Percentiles rank a stretch among this genome's conserved stretches.
phyloP scores from a whole-genome alignment of 352 stramenopile genomes.

The Globisporangium parvum region DNA sequence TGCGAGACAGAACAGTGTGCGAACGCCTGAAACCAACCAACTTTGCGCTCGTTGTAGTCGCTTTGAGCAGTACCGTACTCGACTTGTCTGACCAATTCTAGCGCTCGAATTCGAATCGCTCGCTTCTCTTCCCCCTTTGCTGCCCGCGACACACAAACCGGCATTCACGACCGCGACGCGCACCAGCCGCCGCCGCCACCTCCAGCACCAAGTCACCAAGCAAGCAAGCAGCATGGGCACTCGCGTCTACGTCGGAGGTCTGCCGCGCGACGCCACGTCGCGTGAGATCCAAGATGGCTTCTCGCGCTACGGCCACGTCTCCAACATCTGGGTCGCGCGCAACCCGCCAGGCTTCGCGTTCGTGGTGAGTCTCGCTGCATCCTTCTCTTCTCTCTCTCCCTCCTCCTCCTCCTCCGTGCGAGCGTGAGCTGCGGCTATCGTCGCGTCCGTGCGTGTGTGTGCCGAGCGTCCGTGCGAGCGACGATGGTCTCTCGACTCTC shows the following conservation, averaged over 20 bases:
- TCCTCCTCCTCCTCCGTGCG: background rate
- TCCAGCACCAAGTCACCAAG: slow-evolving; percentile 7
- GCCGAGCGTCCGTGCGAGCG: slow-evolving; percentile 6
- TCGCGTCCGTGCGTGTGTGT: slow-evolving; percentile 18
- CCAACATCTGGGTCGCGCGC: slow-evolving; percentile 84
- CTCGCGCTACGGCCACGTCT: slow-evolving; percentile 77
- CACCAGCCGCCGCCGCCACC: slow-evolving; percentile 6
- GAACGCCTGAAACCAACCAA: no score
- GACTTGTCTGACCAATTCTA: no score
- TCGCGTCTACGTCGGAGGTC: slow-evolving; percentile 78
- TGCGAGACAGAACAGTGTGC: no score
- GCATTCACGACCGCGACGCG: slow-evolving; percentile 5
- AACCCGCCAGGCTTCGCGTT: slow-evolving; percentile 87
- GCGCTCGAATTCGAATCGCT: no score
- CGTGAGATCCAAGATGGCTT: slow-evolving; percentile 81
- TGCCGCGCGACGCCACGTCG: slow-evolving; percentile 74
- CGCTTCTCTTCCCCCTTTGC: no score
- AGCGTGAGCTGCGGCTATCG: background rate
- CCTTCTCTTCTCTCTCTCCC: slow-evolving; percentile 14
- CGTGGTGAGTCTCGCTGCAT: slow-evolving; percentile 62
- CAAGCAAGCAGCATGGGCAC: slow-evolving; percentile 52
- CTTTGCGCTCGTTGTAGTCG: no score
- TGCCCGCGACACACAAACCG: background rate
- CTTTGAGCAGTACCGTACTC: no score
- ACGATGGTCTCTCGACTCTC: slow-evolving; percentile 2